These are phyloP conservation scores for Penicillium turbatum DNA, from an alignment of 495 filamentous ascomycete species.

Conservation along the genomic window DNA sequence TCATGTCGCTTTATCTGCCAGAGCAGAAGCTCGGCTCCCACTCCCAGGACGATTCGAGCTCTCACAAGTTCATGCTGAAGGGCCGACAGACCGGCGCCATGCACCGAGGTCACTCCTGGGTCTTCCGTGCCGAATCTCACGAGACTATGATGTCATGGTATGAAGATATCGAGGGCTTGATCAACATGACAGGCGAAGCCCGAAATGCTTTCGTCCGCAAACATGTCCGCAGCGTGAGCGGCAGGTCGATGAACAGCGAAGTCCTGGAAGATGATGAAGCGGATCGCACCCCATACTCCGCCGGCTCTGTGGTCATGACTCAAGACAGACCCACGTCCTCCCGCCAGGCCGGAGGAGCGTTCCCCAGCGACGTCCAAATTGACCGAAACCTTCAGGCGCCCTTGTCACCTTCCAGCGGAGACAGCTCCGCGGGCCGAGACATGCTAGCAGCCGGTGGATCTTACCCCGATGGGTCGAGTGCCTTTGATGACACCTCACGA, in stretches of 20 bases:
- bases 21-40: slow-evolving; percentile 95
- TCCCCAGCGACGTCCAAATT: slow-evolving; percentile 81
- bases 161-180: slow-evolving; percentile 82
- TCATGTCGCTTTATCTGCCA: slow-evolving; percentile 93
- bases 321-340: slow-evolving; percentile 45
- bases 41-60: slow-evolving; percentile 75
- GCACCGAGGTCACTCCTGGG: slow-evolving; percentile 96
- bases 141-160: slow-evolving; percentile 98
- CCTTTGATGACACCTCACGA: slow-evolving; percentile 16
- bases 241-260: slow-evolving; percentile 63
- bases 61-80: slow-evolving; percentile 98
- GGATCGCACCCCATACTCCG: slow-evolving; percentile 65
- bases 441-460: slow-evolving; percentile 53
- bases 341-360: slow-evolving; percentile 81
- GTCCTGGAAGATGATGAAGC: slow-evolving; percentile 87
- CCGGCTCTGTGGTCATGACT: slow-evolving; percentile 46
- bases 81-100: slow-evolving; percentile 88
- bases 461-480: slow-evolving; percentile 46
- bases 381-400: slow-evolving; percentile 74
- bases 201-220: slow-evolving; percentile 78
- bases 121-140: slow-evolving; percentile 90
- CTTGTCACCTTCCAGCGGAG: slow-evolving; percentile 68
- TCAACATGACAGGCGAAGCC: slow-evolving; percentile 83
- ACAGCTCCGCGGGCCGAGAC: slow-evolving; percentile 62
- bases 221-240: slow-evolving; percentile 71